These are phyloP conservation scores for Phytophthora brassicae DNA, from an alignment of 352 stramenopile species.

Conservation along the genomic window DNA sequence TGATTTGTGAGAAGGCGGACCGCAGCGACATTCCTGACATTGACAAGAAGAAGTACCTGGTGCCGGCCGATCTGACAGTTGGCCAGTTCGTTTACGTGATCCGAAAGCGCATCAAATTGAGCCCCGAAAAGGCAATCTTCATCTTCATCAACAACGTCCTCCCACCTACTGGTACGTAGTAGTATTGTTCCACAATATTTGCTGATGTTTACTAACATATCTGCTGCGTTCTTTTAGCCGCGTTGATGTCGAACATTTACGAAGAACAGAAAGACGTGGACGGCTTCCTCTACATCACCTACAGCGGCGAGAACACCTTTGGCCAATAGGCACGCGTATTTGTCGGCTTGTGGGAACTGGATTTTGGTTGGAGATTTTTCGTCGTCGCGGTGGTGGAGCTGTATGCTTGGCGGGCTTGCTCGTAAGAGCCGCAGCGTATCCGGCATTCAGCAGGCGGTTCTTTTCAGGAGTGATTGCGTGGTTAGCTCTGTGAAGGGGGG, in stretches of 20 bases:
- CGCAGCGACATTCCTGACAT: constrained; percentile 99
- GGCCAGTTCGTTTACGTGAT: constrained; percentile 99
- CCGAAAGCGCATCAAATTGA: constrained; percentile 99
- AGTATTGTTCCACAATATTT: neutral
- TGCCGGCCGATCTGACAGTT: constrained; percentile 96
- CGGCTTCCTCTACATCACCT: constrained; percentile 99
- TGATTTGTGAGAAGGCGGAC: constrained; percentile 95
- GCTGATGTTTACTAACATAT: too few species aligned
- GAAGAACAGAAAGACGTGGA: constrained; percentile 99
- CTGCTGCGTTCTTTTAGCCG: too few species aligned
- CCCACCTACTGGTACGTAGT: constrained; percentile 91
- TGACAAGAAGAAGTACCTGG: constrained; percentile 99
- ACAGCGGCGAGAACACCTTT: constrained; percentile 99
- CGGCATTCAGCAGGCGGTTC: constrained; percentile 2
- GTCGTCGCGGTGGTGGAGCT: constrained; percentile 20
- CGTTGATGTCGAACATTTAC: constrained; percentile 99
- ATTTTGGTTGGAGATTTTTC: constrained; percentile 43
- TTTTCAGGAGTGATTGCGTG: constrained; percentile 1
- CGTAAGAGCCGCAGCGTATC: constrained; percentile 5
- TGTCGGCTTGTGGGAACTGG: constrained; percentile 21
- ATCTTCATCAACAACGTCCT: constrained; percentile 99
- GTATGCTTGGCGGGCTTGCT: neutral
- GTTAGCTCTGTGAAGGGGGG: constrained; percentile 1
- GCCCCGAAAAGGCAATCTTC: constrained; percentile 97
- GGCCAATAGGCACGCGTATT: constrained; percentile 63